Conservation (phyloP, 352 stramenopile species). For the Phytopythium chamaehyphon region DNA sequence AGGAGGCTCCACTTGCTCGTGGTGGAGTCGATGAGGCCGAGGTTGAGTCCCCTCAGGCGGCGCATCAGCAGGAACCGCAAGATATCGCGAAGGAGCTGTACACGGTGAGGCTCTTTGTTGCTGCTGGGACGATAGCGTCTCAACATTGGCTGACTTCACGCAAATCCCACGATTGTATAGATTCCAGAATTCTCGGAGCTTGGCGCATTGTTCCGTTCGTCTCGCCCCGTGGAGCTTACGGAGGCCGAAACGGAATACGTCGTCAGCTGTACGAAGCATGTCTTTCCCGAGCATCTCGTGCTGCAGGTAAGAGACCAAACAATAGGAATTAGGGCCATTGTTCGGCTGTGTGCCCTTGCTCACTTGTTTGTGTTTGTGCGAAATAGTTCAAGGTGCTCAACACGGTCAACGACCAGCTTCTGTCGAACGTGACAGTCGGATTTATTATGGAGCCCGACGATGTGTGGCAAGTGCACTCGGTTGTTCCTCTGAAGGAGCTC, state of each 20-base stretch:
- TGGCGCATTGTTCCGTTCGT: slow-evolving; percentile 92
- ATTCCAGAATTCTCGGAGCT: slow-evolving; percentile 95
- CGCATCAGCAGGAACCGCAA: slow-evolving; percentile 41
- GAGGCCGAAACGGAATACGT: slow-evolving; percentile 98
- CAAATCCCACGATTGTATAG: slow-evolving; percentile 22
- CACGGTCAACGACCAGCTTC: slow-evolving; percentile 97
- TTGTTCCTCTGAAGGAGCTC: slow-evolving; percentile 85
- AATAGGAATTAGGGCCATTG: too few species aligned
- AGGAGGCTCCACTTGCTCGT: slow-evolving; percentile 28
- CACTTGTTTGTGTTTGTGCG: slow-evolving; percentile 2
- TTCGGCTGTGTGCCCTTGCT: slow-evolving; percentile 7
- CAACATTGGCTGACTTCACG: slow-evolving; percentile 1
- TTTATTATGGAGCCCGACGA: slow-evolving; percentile 90
- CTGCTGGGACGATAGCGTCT: slow-evolving; percentile 1
- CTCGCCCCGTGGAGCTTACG: slow-evolving; percentile 89
- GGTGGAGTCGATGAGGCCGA: slow-evolving; percentile 36
- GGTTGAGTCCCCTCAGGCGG: slow-evolving; percentile 16
- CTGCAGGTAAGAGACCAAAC: slow-evolving; percentile 45
- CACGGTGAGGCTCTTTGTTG: slow-evolving; percentile 45
- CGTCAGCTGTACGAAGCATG: slow-evolving; percentile 95
- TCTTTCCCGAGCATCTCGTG: slow-evolving; percentile 96
- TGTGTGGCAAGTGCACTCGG: slow-evolving; percentile 89
- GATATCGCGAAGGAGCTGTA: slow-evolving; percentile 92
- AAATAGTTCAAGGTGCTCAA: slow-evolving; percentile 97
- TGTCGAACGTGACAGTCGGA: slow-evolving; percentile 93